Base-by-base conservation (phyloP, 139 green algal species). In the Chlamydomonas sp. region DNA sequence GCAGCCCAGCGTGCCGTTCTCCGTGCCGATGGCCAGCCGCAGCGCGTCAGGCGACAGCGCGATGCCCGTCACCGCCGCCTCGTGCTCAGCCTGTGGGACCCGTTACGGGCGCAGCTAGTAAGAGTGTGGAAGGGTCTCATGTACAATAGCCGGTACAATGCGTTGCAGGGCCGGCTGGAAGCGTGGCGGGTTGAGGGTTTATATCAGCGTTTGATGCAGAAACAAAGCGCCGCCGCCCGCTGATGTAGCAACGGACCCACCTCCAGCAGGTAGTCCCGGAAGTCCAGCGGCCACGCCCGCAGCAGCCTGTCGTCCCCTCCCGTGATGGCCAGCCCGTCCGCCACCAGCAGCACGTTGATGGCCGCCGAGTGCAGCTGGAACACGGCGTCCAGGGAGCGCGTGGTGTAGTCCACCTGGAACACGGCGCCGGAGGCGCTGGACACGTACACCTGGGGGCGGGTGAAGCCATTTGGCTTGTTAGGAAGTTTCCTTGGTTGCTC, bases 271-370 rank as follows among this genome's bases (percentile, higher is more conserved):
- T 94, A 96, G 81, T 95, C 93, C 31, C 82, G 87, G 85, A 98
- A 98, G 90, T 98, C 95, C 49, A 95, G 77, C 7, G 95, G 95
- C 96, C 96, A 98, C 73, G 97, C 87, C 3, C 96, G 93, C 83
- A 96, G 79, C 63, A 93, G 66, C 59, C 79, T 63, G 89, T 98
- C 96, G 68, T 97, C 94, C 14, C 89, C 93, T 58, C 78, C 95
- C 1, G 94, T 98, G 57, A 95, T 86, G 8, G 90, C 94, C 20
- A 97, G 92, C n/a, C 96, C 95, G 31, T 96, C 93, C 58, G 92
- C 92, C 17, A 97, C 67, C 0, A 89, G 66, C 63, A 95, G 67
- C 20, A 64, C 76, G 89, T 96, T 96, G 89, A 98, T 95, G 79
- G 93, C 91, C 5, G 87, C 92, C 7, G 85, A 87, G 89, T 98